phyloP scores from a whole-genome alignment of 441 rosid species.

The Pelargonium myrrhifolium region DNA sequence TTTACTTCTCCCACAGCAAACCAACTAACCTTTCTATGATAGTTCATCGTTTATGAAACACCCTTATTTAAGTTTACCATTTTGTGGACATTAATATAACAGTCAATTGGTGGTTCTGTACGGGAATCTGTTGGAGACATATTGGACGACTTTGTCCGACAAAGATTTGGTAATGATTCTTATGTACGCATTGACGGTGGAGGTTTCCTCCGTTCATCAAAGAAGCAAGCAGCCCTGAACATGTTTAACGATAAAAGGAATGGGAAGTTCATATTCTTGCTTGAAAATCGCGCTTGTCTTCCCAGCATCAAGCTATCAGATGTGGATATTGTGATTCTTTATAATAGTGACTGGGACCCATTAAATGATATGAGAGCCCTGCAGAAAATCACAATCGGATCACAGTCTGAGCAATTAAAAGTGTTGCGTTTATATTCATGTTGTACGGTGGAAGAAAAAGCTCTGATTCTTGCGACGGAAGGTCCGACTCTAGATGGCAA shows the following conservation, averaged over 20 bases:
- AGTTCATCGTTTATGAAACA: no score
- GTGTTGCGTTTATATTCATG: constrained; percentile 65
- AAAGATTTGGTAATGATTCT: constrained; percentile 68
- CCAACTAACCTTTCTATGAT: not conserved
- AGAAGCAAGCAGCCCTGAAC: constrained; percentile 51
- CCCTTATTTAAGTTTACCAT: not conserved
- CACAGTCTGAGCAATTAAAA: constrained; percentile 47
- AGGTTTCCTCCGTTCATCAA: constrained; percentile 25
- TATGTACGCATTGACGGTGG: constrained; percentile 67
- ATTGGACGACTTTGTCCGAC: constrained; percentile 73
- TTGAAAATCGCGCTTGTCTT: constrained; percentile 81
- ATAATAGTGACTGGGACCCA: constrained; percentile 75
- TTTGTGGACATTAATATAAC: constrained; percentile 15
- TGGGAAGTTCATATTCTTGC: constrained; percentile 63
- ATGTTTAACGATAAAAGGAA: constrained; percentile 58
- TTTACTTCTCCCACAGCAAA: not conserved
- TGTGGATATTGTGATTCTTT: constrained; percentile 63
- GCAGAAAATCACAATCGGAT: constrained; percentile 62
- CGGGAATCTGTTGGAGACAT: constrained; percentile 61
- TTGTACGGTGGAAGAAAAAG: constrained; percentile 74
- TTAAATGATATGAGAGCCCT: constrained; percentile 56
- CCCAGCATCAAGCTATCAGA: constrained; percentile 63
- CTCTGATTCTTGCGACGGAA: constrained; percentile 59
- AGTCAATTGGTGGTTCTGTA: constrained; percentile 53
- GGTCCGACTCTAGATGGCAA: constrained; percentile 39